Evolutionary conservation across 352 stramenopile species (phyloP).

Genomic region (Globisporangium radiosum): DNA sequence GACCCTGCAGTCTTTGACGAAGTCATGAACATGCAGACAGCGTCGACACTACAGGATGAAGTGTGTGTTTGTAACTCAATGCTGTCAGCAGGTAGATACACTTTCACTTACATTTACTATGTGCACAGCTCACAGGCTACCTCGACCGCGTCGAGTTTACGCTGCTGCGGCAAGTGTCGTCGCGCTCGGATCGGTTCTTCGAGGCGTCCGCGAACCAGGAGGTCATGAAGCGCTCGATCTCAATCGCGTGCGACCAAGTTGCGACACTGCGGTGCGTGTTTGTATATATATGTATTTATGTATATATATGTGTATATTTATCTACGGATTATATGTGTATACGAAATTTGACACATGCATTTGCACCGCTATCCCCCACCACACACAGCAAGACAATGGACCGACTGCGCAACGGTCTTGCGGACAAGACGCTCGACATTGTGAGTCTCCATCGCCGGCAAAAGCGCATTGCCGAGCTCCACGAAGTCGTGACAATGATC

Average conservation of each 20-base stretch:
- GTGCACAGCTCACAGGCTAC: constrained; percentile 55
- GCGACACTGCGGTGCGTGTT: constrained; percentile 49
- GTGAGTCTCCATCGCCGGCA: constrained; percentile 79
- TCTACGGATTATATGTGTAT: too few species aligned
- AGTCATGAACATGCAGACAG: constrained; percentile 64
- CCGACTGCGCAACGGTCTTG: constrained; percentile 65
- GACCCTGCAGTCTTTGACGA: constrained; percentile 74
- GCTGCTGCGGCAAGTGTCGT: constrained; percentile 79
- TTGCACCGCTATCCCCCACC: too few species aligned
- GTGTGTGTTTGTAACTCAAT: constrained; percentile 11
- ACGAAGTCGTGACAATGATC: constrained; percentile 80
- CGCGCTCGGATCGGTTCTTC: constrained; percentile 80
- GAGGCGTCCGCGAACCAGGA: constrained; percentile 79
- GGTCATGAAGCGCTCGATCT: constrained; percentile 82
- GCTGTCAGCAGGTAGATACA: too few species aligned
- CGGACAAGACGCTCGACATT: constrained; percentile 83
- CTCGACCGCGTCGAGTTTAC: constrained; percentile 83
- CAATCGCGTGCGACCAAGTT: constrained; percentile 72
- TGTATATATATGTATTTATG: too few species aligned
- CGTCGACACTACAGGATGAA: constrained; percentile 59
- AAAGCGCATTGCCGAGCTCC: constrained; percentile 74
- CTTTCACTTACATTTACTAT: too few species aligned
- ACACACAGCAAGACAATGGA: constrained; percentile 68
- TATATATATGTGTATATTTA: too few species aligned
- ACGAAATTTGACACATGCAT: too few species aligned